These are phyloP conservation scores for Myxozyma mucilagina DNA, from an alignment of 805 yeast species.

Conservation along the genomic window DNA sequence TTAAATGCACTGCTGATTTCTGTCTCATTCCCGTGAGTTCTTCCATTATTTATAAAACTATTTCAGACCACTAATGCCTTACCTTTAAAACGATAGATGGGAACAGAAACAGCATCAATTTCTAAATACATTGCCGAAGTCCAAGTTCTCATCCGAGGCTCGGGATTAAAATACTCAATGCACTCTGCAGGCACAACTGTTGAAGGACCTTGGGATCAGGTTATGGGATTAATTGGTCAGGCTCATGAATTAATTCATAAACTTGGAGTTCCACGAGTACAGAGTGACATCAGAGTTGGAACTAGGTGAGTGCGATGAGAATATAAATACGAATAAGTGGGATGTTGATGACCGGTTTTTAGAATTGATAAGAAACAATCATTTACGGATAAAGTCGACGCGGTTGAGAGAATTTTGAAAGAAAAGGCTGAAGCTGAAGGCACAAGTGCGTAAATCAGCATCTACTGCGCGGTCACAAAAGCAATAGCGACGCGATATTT, in stretches of 20 bases:
- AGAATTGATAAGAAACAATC: conserved; percentile 32
- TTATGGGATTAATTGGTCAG: conserved; percentile 73
- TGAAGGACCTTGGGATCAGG: conserved; percentile 91
- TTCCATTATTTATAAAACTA: neutral
- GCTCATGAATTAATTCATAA: conserved; percentile 72
- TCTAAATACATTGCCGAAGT: conserved; percentile 76
- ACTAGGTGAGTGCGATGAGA: conserved; percentile 47
- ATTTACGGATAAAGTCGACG: conserved; percentile 30
- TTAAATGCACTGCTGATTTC: conserved; percentile 73
- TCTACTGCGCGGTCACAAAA: neutral
- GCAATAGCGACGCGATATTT: neutral
- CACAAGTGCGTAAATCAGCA: neutral
- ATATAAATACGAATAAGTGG: too few relatives aligned
- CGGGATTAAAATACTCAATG: conserved; percentile 64
- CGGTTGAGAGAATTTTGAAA: conserved; percentile 26
- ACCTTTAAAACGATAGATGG: conserved; percentile 51
- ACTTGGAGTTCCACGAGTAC: conserved; percentile 74
- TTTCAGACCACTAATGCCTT: neutral
- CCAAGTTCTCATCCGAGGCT: conserved; percentile 61
- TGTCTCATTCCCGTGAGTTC: conserved; percentile 73
- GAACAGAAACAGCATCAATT: conserved; percentile 75
- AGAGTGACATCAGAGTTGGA: conserved; percentile 84
- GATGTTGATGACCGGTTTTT: neutral
- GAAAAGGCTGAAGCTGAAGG: conserved; percentile 13
- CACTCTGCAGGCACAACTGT: conserved; percentile 94